Base-by-base conservation (phyloP, 139 green algal species). In the Chlamydomonas sphaeroides region DNA sequence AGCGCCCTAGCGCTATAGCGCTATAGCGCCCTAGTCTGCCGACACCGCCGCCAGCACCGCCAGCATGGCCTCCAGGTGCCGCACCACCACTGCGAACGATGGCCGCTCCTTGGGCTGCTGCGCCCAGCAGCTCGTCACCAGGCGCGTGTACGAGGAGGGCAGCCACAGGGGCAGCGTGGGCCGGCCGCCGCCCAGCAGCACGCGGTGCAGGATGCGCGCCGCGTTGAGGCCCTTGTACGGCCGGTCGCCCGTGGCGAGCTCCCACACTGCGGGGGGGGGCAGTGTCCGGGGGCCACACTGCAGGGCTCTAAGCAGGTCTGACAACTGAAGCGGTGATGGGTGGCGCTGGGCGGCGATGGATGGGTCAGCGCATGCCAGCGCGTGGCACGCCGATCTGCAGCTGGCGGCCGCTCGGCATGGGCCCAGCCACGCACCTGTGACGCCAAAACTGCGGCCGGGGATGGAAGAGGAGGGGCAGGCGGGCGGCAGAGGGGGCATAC, bases 151-250 rank as follows among this genome's bases (percentile, higher is more conserved):
- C 4, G 75, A 49, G 39, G 75, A 62, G 62, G 75, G 41, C 75
- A 72, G 41, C 75, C 75, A 82, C 5, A 72, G 63, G 32, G 75
- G 75, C 62, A 82, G 33, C 32, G 18, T 8, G 20, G 75, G 75
- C 42, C 75, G 39, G 28, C 45, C 75, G 75, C 75, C 75, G 62
- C 33, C 53, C 25, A 82, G 62, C 75, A 82, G 21, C 32, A 82
- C 75, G 33, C 62, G 62, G 62, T 82, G 75, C 42, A 82, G 61
- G 61, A 82, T 82, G 42, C 42, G 62, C 28, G 62, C 75, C 1
- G 75, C 62, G 75, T 72, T 82, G 41, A 82, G 62, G 61, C 75
- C 75, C 42, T 65, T 63, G 62, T 72, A 82, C 7, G 75, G 75
- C 61, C 75, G 75, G 32, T 73, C 61, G 62, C 75, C 75, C 5